A percentile compares a stretch with the other conserved stretches of the same genome.
phyloP scores from a whole-genome alignment of 1,284 basidiomycete genomes.

The Leccinum angustisporum region DNA sequence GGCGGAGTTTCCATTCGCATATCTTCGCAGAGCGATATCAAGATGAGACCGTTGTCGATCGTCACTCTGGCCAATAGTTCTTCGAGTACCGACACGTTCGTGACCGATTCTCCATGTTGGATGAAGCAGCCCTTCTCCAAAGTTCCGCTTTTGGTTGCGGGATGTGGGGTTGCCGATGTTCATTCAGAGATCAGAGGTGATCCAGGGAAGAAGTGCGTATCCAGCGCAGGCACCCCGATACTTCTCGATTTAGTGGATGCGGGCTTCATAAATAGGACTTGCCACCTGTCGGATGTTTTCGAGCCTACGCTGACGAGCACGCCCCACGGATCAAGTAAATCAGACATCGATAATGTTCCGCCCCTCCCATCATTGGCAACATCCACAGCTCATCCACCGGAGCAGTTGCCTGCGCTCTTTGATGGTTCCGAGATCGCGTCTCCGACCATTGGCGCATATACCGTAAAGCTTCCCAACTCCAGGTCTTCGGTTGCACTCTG shows the following conservation, averaged over 20 bases:
- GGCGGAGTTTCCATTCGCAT: slow-evolving; percentile 11
- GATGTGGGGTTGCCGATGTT: background rate
- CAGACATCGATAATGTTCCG: background rate
- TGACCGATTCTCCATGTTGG: slow-evolving; percentile 24
- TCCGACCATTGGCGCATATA: slow-evolving; percentile 4
- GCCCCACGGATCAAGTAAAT: slow-evolving; percentile 7
- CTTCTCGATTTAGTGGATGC: background rate
- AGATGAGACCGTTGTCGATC: slow-evolving; percentile 10
- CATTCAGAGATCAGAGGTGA: background rate
- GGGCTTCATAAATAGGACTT: background rate
- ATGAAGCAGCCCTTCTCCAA: slow-evolving; percentile 12
- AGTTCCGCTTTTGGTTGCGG: slow-evolving; percentile 7
- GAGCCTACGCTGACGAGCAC: slow-evolving; percentile 22
- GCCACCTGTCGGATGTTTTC: slow-evolving; percentile 8
- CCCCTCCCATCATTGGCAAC: background rate
- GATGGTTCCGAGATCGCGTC: slow-evolving; percentile 3
- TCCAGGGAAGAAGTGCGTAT: background rate
- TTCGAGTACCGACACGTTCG: slow-evolving; percentile 26
- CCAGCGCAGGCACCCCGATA: background rate
- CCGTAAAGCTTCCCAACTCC: slow-evolving; percentile 22
- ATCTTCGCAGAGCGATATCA: slow-evolving; percentile 1
- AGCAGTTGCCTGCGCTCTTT: background rate
- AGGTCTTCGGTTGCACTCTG: background rate
- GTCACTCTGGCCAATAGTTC: slow-evolving; percentile 13
- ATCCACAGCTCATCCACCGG: background rate